Percentiles rank a stretch among this genome's conserved stretches.
Conservation (phyloP, 768 basidiomycete genomes). For the Mycena galopus region DNA sequence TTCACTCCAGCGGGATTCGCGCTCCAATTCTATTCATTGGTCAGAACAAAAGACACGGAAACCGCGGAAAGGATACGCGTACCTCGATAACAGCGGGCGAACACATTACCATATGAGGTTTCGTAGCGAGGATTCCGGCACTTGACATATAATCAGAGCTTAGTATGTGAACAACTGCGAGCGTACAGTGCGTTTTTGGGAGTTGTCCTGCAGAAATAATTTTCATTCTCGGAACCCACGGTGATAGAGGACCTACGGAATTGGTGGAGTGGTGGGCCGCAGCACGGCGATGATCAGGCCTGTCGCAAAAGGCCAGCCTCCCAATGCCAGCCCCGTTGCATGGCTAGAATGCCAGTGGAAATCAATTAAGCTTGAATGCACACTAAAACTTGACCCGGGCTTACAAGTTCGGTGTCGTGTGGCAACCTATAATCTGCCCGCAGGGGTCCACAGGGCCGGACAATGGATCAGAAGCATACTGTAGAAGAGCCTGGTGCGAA, state of each 20-base stretch:
- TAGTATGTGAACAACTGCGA: too few relatives aligned
- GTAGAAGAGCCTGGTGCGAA: conserved; percentile 16
- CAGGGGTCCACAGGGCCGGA: conserved; percentile 10
- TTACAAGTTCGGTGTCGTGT: conserved; percentile 13
- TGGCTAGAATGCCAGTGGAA: not conserved
- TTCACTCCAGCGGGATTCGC: not conserved
- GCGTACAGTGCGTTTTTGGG: conserved; percentile 19
- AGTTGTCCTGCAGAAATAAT: not conserved
- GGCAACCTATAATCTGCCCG: not conserved
- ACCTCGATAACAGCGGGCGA: conserved; percentile 17
- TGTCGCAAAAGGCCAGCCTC: conserved; percentile 3
- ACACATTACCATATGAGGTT: conserved; percentile 4
- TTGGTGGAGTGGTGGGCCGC: conserved; percentile 2
- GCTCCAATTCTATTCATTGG: conserved; percentile 17
- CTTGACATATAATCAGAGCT: not conserved
- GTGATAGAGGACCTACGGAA: not conserved
- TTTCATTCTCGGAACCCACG: not conserved
- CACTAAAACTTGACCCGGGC: not conserved
- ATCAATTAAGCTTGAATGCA: not conserved
- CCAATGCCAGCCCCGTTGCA: not conserved
- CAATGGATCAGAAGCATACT: conserved; percentile 8
- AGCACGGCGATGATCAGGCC: conserved; percentile 13
- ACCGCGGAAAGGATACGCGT: not conserved
- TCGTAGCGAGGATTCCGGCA: conserved; percentile 1
- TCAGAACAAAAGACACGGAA: too few relatives aligned